Evolutionary conservation across 2,329 filamentous ascomycete genomes (phyloP).

Genomic region (Pseudogymnoascus sp.): DNA sequence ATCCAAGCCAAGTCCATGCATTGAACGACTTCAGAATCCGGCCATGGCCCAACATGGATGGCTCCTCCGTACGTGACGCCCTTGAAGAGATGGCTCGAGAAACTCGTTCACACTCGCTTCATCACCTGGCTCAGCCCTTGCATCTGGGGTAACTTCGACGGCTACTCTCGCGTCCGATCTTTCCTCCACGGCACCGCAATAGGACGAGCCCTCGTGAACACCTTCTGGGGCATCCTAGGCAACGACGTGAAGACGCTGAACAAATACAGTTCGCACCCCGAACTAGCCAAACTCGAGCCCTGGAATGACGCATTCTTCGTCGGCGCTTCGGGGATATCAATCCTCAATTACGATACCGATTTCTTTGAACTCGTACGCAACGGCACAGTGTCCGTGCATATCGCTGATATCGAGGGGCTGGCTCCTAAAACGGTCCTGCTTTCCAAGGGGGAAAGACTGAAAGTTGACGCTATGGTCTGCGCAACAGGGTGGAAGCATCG

Average conservation of each 20-base stretch:
- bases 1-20: background rate
- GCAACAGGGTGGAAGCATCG: conserved; percentile 53
- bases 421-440: conserved; percentile 42
- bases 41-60: conserved; percentile 54
- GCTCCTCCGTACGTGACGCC: conserved; percentile 57
- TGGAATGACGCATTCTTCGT: conserved; percentile 46
- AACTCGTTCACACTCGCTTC: conserved; percentile 58
- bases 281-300: conserved; percentile 47
- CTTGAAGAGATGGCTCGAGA: conserved; percentile 60
- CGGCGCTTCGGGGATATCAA: conserved; percentile 45
- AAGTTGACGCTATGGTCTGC: conserved; percentile 46
- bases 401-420: conserved; percentile 44
- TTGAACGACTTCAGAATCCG: conserved; percentile 29
- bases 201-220: conserved; percentile 47
- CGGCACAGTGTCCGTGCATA: conserved; percentile 46
- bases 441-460: conserved; percentile 39
- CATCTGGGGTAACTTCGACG: conserved; percentile 60
- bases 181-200: conserved; percentile 52
- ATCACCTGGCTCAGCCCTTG: conserved; percentile 71
- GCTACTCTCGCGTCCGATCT: conserved; percentile 45
- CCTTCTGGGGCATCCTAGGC: conserved; percentile 51
- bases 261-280: conserved; percentile 46
- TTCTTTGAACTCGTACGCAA: conserved; percentile 49
- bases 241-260: conserved; percentile 48
- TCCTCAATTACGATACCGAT: conserved; percentile 52